These are phyloP conservation scores for Gnaphalium uliginosum DNA, from an alignment of 129 eudicot genomes.

Conservation along the genomic window DNA sequence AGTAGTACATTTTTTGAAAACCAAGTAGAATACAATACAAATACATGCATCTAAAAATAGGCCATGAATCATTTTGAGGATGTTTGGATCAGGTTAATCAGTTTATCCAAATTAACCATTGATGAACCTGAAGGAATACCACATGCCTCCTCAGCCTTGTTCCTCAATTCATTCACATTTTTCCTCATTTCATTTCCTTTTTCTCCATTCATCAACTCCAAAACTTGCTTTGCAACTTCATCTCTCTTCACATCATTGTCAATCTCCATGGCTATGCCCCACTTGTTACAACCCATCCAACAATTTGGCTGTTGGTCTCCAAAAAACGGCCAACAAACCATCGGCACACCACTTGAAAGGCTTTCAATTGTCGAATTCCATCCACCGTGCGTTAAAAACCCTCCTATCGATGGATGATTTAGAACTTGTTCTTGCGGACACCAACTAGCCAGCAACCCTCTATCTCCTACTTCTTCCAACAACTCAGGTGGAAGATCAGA, in stretches of 20 bases:
- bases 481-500: neutral
- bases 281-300: neutral
- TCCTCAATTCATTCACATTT: neutral
- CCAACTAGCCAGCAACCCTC: neutral
- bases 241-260: slow-evolving; percentile 11
- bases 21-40: neutral
- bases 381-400: neutral
- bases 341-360: slow-evolving; percentile 9
- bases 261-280: slow-evolving; percentile 4
- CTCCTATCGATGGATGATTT: neutral
- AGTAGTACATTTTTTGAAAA: neutral
- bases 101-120: slow-evolving; percentile 2
- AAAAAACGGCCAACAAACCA: slow-evolving; percentile 9
- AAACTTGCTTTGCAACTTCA: slow-evolving; percentile 9
- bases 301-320: neutral
- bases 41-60: neutral
- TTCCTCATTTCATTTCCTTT: neutral
- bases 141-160: neutral
- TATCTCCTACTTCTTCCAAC: neutral
- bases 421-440: neutral
- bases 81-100: neutral
- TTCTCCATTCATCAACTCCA: slow-evolving; percentile 13
- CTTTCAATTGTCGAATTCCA: slow-evolving; percentile 8
- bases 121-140: neutral
- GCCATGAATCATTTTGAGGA: neutral